A percentile compares a stretch with the other conserved stretches of the same genome.
Evolutionary conservation across 805 yeast genomes (phyloP).

Genomic region (Sungouiozyma intestinalis): DNA sequence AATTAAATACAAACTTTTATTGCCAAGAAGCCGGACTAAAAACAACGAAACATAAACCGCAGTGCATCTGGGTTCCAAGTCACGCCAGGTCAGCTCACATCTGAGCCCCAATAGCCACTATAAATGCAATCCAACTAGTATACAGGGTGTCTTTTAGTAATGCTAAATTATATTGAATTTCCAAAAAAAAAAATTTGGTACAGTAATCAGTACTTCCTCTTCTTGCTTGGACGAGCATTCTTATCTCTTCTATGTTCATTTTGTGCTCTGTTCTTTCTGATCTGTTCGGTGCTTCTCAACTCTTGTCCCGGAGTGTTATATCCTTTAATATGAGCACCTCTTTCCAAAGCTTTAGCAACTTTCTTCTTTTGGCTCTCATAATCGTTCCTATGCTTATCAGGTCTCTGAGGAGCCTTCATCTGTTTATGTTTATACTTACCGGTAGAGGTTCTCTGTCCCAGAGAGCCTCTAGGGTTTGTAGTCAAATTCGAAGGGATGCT

Average conservation of each 20-base stretch:
- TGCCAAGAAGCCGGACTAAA: too few species aligned
- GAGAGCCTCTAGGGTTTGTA: conserved; percentile 20
- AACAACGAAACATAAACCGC: too few species aligned
- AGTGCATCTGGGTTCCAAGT: too few species aligned
- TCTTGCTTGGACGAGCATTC: conserved; percentile 61
- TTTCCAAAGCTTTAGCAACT: conserved; percentile 67
- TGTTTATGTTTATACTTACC: conserved; percentile 64
- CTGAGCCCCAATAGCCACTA: too few species aligned
- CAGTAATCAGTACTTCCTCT: conserved; percentile 15
- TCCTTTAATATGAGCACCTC: conserved; percentile 67
- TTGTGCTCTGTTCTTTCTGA: conserved; percentile 61
- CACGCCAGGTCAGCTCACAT: too few species aligned
- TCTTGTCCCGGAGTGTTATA: conserved; percentile 40
- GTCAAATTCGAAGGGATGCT: conserved; percentile 26
- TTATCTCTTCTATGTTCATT: conserved; percentile 70
- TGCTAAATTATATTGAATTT: not conserved
- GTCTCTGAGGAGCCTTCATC: conserved; percentile 71
- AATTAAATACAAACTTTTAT: too few species aligned
- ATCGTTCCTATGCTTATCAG: conserved; percentile 88
- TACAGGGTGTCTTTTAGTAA: too few species aligned
- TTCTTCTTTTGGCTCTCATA: conserved; percentile 71
- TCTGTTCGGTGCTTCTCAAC: conserved; percentile 57
- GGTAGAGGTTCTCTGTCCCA: conserved; percentile 17
- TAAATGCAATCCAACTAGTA: too few species aligned
- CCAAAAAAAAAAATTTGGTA: not conserved